A percentile compares a stretch with the other conserved stretches of the same genome.
Evolutionary conservation across 1,284 basidiomycete genomes (phyloP).

Genomic region (Afroboletus lepidellus): DNA sequence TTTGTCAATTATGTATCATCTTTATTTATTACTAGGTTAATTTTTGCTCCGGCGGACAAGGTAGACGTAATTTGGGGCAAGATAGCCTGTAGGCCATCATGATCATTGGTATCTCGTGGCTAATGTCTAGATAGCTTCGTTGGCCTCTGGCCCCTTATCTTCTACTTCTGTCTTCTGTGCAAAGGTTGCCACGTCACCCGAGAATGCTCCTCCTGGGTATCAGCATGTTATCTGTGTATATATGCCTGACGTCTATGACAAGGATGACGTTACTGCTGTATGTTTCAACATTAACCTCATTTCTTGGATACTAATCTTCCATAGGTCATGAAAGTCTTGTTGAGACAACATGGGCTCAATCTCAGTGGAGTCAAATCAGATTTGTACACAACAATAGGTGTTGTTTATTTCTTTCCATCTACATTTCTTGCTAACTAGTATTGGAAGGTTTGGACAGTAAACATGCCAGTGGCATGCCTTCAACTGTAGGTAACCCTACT

Average conservation of each 20-base stretch:
- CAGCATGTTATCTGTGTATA: slow-evolving; percentile 72
- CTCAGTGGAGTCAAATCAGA: slow-evolving; percentile 69
- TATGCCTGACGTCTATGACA: slow-evolving; percentile 67
- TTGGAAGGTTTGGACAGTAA: slow-evolving; percentile 66
- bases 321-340: slow-evolving; percentile 65
- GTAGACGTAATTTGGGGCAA: slow-evolving; percentile 60
- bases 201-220: slow-evolving; percentile 45
- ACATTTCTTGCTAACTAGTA: neutral
- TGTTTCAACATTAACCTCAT: slow-evolving; percentile 1
- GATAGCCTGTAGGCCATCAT: slow-evolving; percentile 46
- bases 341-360: slow-evolving; percentile 61
- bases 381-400: slow-evolving; percentile 63
- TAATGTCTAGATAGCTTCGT: slow-evolving; percentile 44
- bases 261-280: slow-evolving; percentile 54
- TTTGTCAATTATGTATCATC: neutral
- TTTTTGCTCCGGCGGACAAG: slow-evolving; percentile 58
- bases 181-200: slow-evolving; percentile 65
- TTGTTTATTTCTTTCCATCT: slow-evolving; percentile 1
- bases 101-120: neutral
- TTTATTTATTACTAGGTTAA: slow-evolving; percentile 47
- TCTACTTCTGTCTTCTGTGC: slow-evolving; percentile 50
- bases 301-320: neutral
- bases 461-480: slow-evolving; percentile 66
- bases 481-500: slow-evolving; percentile 49
- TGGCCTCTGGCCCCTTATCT: slow-evolving; percentile 60